Evolutionary conservation across 108 stramenopile genomes (phyloP).

Genomic region (Skeletonema grethae): DNA sequence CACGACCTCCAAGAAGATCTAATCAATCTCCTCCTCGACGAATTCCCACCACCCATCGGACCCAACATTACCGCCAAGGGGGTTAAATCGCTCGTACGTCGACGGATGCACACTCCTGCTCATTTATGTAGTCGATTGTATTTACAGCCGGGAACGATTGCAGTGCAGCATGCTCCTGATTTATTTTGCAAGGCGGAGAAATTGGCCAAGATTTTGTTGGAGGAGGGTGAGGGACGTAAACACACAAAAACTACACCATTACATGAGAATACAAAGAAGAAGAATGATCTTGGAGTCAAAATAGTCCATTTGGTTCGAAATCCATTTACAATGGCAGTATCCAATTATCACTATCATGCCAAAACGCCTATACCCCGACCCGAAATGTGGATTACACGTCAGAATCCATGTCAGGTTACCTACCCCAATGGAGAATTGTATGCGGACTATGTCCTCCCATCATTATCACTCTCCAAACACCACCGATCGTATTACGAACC

Average conservation of each 20-base stretch:
- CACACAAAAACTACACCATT: background rate
- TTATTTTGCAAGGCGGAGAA: constrained; percentile 21
- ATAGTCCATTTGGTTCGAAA: constrained; percentile 24
- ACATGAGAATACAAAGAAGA: background rate
- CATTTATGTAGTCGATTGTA: background rate
- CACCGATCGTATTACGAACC: background rate
- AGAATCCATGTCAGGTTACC: constrained; percentile 22
- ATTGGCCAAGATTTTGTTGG: constrained; percentile 16
- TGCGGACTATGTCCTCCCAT: constrained; percentile 16
- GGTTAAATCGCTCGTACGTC: background rate
- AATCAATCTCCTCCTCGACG: background rate
- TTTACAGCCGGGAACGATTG: background rate
- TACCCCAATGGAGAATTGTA: constrained; percentile 14
- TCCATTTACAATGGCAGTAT: constrained; percentile 29
- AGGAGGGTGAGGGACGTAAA: background rate
- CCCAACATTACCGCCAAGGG: background rate
- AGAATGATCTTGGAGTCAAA: constrained; percentile 17
- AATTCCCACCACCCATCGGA: constrained; percentile 6
- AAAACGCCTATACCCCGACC: background rate
- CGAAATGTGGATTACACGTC: constrained; percentile 14
- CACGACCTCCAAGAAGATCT: constrained; percentile 3
- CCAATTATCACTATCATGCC: constrained; percentile 32
- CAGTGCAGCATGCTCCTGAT: constrained; percentile 14
- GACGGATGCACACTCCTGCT: background rate
- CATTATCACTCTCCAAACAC: constrained; percentile 11